These are phyloP conservation scores for Scheffersomyces insectosa DNA, from an alignment of 1,139 yeast genomes.

Conservation along the genomic window DNA sequence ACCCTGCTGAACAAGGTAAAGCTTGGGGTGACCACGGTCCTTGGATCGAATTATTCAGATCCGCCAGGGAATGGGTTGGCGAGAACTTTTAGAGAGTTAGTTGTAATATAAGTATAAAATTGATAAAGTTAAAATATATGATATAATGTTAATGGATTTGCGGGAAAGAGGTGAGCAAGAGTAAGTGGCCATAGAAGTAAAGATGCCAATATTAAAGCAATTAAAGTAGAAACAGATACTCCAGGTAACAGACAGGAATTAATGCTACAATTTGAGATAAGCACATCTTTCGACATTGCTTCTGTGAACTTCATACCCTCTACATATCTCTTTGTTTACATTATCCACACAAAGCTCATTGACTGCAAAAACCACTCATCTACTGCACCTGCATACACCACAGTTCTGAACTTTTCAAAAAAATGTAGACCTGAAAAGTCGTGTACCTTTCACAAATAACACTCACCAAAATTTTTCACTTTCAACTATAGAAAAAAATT, in stretches of 20 bases:
- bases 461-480: neutral
- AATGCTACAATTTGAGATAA: no score
- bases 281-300: no score
- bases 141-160: neutral
- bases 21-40: constrained; percentile 82
- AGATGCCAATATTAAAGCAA: no score
- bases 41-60: constrained; percentile 91
- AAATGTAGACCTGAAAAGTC: neutral
- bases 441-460: neutral
- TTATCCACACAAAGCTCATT: no score
- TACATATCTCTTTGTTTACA: no score
- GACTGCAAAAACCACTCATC: no score
- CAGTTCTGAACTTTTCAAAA: neutral
- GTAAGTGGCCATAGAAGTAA: no score
- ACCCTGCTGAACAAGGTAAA: constrained; percentile 67
- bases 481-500: neutral
- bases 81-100: constrained; percentile 20
- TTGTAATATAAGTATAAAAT: neutral
- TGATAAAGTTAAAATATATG: neutral
- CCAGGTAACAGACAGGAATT: no score
- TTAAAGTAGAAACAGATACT: no score
- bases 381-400: neutral
- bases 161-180: no score
- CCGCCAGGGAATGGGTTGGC: constrained; percentile 94
- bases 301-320: no score